phyloP scores from a whole-genome alignment of 2,329 filamentous ascomycete genomes.

The Aspergillus flavus region DNA sequence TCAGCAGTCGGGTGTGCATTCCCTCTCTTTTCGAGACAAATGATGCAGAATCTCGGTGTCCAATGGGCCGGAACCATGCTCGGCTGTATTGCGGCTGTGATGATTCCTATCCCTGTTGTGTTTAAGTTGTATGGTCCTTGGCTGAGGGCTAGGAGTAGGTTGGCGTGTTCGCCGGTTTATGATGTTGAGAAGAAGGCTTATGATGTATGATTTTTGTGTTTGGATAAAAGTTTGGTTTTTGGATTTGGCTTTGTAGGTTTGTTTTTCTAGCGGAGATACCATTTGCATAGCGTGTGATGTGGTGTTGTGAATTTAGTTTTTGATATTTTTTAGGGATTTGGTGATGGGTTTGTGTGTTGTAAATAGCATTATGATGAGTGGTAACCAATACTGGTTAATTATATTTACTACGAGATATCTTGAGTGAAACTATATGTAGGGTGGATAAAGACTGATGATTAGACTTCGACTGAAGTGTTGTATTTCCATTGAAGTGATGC shows the following conservation, averaged over 20 bases:
- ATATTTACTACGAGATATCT: too few species aligned
- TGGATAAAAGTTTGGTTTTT: neutral
- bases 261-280: conserved; percentile 10
- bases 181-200: conserved; percentile 13
- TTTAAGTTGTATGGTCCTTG: conserved; percentile 36
- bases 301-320: neutral
- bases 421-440: neutral
- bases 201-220: conserved; percentile 6
- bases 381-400: neutral
- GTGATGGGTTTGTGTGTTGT: neutral
- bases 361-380: neutral
- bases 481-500: neutral
- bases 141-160: conserved; percentile 32
- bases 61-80: conserved; percentile 45
- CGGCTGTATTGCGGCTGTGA: conserved; percentile 37
- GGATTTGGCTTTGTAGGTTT: neutral
- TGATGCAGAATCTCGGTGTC: conserved; percentile 33
- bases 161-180: conserved; percentile 23
- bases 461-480: neutral
- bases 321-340: neutral
- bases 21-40: conserved; percentile 33
- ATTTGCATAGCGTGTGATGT: conserved; percentile 6
- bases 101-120: conserved; percentile 42
- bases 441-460: neutral
- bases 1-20: conserved; percentile 41